These are phyloP conservation scores for Beauveria medogensis DNA, from an alignment of 2,329 filamentous ascomycete genomes.

Conservation along the genomic window DNA sequence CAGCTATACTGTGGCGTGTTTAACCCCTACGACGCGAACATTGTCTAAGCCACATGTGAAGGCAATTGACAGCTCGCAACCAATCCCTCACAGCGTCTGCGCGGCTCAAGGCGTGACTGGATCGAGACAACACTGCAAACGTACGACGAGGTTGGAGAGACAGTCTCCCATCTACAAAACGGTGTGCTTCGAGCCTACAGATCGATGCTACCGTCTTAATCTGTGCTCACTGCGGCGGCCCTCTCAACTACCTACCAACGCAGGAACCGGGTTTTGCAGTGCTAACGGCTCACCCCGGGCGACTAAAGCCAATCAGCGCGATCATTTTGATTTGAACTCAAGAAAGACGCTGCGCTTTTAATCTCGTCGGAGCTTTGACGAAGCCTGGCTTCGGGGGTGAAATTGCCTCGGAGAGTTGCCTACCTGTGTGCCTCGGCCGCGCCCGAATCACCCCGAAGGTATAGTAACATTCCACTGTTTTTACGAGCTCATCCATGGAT, in stretches of 20 bases:
- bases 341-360: neutral
- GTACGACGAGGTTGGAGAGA: neutral
- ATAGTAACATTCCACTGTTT: neutral
- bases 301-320: neutral
- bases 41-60: conserved; percentile 4
- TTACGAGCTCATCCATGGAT: neutral
- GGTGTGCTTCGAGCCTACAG: neutral
- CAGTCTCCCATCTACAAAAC: neutral
- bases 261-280: neutral
- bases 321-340: neutral
- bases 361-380: neutral
- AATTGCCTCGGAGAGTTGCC: conserved; percentile 1
- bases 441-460: neutral
- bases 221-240: neutral
- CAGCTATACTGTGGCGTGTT: neutral
- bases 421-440: neutral
- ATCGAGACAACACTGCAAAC: neutral
- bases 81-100: neutral
- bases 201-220: neutral
- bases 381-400: neutral
- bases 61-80: conserved; percentile 8
- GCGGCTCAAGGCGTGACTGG: neutral
- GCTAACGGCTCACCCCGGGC: neutral
- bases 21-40: conserved; percentile 3
- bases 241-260: neutral